Evolutionary conservation across 148 eudicot species (phyloP), one percentile per base, ranked within the genome.

Genomic region (Arbutus unedo): DNA sequence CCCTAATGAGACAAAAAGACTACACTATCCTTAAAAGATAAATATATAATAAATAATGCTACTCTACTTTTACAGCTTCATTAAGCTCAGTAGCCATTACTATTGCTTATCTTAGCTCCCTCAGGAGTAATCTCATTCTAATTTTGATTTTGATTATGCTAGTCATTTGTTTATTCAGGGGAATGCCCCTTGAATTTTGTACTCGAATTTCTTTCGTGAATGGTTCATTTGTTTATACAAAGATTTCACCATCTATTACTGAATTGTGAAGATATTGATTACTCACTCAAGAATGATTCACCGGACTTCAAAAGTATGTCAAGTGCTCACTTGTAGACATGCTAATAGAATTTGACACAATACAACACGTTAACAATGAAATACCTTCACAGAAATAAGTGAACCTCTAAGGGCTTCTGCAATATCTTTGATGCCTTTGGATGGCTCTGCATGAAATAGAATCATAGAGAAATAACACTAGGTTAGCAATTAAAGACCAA

Each of bases 341-440:
- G 44, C 43, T 54, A 73, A 21, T 41, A 53, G 48, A 72, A 54
- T 8, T 15, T 72, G 41, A 71, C 25, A 31, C 44, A 67, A 38
- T 59, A 78, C 31, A 23, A 53, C 19, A 25, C 6, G 71, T 47
- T 1, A 56, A 74, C 41, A 25, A 74, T 44, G 79, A 57, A 72
- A 79, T 88, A 96, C 99, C 99, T 96, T 96, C 87, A 94, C 84
- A 55, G 89, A 86, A 78, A 96, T 84, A 80, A 84, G 79, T 73
- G 95, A 92, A 79, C 99, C 97, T 25, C 84, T 77, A 75, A 96
- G 91, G 82, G 88, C 87, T 88, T 86, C 92, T 77, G 97, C 99
- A 83, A 93, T 89, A 86, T 93, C 91, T 84, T 90, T 97, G 83
- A 93, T 94, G 62, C 89, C 50, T 85, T 91, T 93, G 9, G 85